Base-by-base conservation (phyloP, 108 stramenopile species). In the Skeletonema costatum region DNA sequence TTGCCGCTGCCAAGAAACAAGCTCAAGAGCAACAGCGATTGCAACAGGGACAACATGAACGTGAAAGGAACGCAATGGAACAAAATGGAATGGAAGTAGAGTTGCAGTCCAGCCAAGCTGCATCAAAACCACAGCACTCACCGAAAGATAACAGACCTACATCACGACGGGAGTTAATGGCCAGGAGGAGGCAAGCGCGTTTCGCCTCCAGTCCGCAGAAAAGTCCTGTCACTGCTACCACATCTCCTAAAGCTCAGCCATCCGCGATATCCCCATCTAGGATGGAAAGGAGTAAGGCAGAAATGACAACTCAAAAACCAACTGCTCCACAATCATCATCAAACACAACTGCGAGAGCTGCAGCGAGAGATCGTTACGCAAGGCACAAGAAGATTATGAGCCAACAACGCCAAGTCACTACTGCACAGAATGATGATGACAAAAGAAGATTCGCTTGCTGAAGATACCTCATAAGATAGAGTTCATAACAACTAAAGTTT, bases 321-420 rank as follows among this genome's bases (percentile, higher is more conserved):
- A 36, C 33, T 1, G 38, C 4, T 38, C 38, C 33, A 61, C 38
- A 41, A 13, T 36, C 58, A 29, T 72, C 70, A 29, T 67, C 71
- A 17, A 71, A 72, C 58, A 2, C 71, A 16, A 72, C 17, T 25
- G 58, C 78, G 4, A 74, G 74, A 35, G 71, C 78, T n/a, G 42
- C 71, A 13, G 78, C 78, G 11, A 66, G 78, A 61, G 78, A 78
- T 30, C 71, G 78, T 51, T 78, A 78, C 48, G 78, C 78, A n/a
- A 66, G 71, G 29, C 78, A 78, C 58, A 71, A 72, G 56, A 72
- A 62, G 66, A 59, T 78, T 41, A 65, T 72, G 53, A 46, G 41
- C 38, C 53, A 78, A 48, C 53, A 56, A 29, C 53, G 53, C 53
- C 5, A 56, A 1, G 2, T 4, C 25, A 25, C 25, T 25, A 8